Evolutionary conservation across 805 yeast species (phyloP), one percentile per base, ranked within the genome.

Genomic region (Hyphopichia homilentoma): DNA sequence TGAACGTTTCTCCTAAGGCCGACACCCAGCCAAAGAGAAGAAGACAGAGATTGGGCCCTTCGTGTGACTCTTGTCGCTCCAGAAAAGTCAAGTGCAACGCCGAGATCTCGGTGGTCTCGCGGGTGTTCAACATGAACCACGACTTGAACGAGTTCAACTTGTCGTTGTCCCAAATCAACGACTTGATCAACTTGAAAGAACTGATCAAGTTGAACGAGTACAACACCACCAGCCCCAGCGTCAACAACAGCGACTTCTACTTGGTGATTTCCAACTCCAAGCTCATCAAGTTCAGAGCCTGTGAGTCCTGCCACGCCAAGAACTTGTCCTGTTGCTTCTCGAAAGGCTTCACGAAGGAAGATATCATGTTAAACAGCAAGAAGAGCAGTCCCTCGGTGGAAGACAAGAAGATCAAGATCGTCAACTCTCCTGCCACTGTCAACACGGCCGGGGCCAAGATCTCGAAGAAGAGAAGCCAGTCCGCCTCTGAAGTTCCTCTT

Each of bases 71-170:
- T 29, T 82, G 90, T 52, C 65, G 88, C 33, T 48, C 73, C 11
- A 68, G 86, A 36, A 82, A 82, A 50, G 81, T 81, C 36, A 82
- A 79, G 55, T 82, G 90, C 58, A 79, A 81, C 53, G 85, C 89
- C 2, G 78, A 70, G 43, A 74, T 81, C 8, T 52, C 57, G 21
- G 61, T 74, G 16, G 38, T 76, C 28, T 45, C 54, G 13, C 12
- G 16, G 7, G 12, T n/a, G 15, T 27, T 27, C 14, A 16, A 27
- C 22, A 11, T 9, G 6, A 6, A 16, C 22, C 11, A 27, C 7
- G 30, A 27, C 22, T 16, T 27, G n/a, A 7, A 7, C 5, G 5
- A 7, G 3, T 27, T 16, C 13, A 27, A 12, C 13, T 18, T 27
- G 12, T 17, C 21, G 4, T 17, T 17, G 13, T 6, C 15, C 14